A percentile compares a stretch with the other conserved stretches of the same genome.
Conservation (phyloP, 2,329 filamentous ascomycete genomes). For the Eurotiales sp. region DNA sequence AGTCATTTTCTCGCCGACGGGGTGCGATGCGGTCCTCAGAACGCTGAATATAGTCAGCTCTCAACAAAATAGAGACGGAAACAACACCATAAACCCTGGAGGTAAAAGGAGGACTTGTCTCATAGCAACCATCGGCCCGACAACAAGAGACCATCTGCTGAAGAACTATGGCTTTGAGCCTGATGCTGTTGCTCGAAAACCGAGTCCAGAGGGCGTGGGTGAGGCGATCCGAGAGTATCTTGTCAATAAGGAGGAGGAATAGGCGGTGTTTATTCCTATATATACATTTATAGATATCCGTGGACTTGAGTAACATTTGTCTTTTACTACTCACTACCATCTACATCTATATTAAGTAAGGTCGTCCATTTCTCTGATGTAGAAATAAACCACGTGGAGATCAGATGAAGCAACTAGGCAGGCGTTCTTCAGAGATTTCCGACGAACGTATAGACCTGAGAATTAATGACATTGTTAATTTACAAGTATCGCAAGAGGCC, state of each 20-base stretch:
- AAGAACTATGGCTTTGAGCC: constrained; percentile 40
- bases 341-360: too few species aligned
- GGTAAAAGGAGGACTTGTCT: constrained; percentile 30
- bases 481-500: too few species aligned
- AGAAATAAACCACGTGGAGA: too few species aligned
- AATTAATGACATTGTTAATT: too few species aligned
- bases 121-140: constrained; percentile 89
- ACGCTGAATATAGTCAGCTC: constrained; percentile 45
- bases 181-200: constrained; percentile 68
- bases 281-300: background rate
- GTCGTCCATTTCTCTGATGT: too few species aligned
- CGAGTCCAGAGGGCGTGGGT: constrained; percentile 75
- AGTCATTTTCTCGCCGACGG: constrained; percentile 57
- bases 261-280: background rate
- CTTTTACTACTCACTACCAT: too few species aligned
- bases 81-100: constrained; percentile 25
- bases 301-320: too few species aligned
- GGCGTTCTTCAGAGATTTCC: too few species aligned
- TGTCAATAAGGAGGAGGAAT: constrained; percentile 15
- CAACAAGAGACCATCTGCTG: constrained; percentile 71
- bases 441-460: too few species aligned
- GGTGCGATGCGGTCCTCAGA: constrained; percentile 58
- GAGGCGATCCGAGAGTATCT: constrained; percentile 60
- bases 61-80: constrained; percentile 12
- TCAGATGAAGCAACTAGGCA: too few species aligned